Evolutionary conservation across 2,329 filamentous ascomycete species (phyloP).

Genomic region (Epichloe sylvatica): DNA sequence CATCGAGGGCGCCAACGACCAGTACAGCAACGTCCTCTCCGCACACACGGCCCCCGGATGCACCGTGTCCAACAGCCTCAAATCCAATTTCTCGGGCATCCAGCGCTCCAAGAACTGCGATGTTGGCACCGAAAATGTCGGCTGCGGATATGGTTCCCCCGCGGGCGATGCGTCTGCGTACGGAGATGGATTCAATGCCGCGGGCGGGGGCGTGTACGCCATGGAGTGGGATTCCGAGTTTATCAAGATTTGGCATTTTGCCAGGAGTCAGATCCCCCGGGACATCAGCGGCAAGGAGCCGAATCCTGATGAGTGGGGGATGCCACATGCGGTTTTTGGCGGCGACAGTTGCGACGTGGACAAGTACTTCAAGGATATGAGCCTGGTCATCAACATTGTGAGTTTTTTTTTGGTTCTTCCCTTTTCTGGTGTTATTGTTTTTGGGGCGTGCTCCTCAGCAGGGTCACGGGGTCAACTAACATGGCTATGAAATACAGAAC

Average conservation of each 20-base stretch:
- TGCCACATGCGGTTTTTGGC: slow-evolving; percentile 56
- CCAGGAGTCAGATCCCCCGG: slow-evolving; percentile 46
- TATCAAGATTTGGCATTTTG: slow-evolving; percentile 68
- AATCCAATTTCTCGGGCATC: slow-evolving; percentile 14
- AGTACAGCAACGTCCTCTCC: slow-evolving; percentile 45
- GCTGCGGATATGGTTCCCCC: slow-evolving; percentile 31
- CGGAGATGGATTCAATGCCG: slow-evolving; percentile 53
- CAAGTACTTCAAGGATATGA: slow-evolving; percentile 51
- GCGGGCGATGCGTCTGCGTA: slow-evolving; percentile 33
- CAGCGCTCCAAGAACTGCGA: slow-evolving; percentile 22
- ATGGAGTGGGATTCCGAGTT: slow-evolving; percentile 54
- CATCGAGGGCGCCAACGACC: slow-evolving; percentile 54
- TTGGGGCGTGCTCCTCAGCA: not conserved
- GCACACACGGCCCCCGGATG: slow-evolving; percentile 39
- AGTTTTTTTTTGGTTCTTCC: slow-evolving; percentile 4
- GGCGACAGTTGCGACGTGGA: slow-evolving; percentile 49
- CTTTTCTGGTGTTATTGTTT: not conserved
- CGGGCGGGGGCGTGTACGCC: slow-evolving; percentile 54
- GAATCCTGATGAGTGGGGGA: slow-evolving; percentile 54
- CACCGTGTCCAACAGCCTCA: slow-evolving; percentile 10
- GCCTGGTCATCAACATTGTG: slow-evolving; percentile 57
- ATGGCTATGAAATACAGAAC: slow-evolving; percentile 24
- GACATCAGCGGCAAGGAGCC: slow-evolving; percentile 49
- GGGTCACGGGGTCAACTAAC: not conserved
- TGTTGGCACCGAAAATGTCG: slow-evolving; percentile 24